These are phyloP conservation scores for Aspergillus egyptiacus DNA, from an alignment of 495 filamentous ascomycete genomes.

Conservation along the genomic window DNA sequence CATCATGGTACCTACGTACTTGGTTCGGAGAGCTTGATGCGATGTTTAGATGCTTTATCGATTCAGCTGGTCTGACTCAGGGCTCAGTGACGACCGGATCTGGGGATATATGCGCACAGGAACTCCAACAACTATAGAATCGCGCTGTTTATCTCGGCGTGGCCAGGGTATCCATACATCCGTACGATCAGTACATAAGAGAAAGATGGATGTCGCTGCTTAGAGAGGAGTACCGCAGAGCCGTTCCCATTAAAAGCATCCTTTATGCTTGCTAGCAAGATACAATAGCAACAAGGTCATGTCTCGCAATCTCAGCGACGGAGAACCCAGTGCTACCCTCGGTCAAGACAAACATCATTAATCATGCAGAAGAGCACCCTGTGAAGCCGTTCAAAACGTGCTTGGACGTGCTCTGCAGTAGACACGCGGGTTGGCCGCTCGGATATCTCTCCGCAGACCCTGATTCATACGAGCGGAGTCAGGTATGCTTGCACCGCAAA, in stretches of 20 bases:
- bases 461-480: slow-evolving; percentile 9
- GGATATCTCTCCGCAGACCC: not conserved
- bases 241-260: too few species aligned
- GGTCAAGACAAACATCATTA: not conserved
- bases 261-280: too few species aligned
- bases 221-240: too few species aligned
- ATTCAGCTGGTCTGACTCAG: slow-evolving; percentile 7
- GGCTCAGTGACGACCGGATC: not conserved
- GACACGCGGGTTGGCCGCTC: not conserved
- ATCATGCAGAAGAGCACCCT: not conserved
- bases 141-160: too few species aligned
- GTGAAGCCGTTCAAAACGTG: not conserved
- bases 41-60: not conserved
- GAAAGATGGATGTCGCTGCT: too few species aligned
- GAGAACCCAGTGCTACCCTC: slow-evolving; percentile 6
- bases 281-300: too few species aligned
- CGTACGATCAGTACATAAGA: too few species aligned
- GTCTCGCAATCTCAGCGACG: not conserved
- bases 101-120: too few species aligned
- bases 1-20: not conserved
- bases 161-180: too few species aligned
- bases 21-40: not conserved
- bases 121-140: too few species aligned
- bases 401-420: not conserved
- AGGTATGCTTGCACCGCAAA: not conserved